Conservation (phyloP, 2,329 filamentous ascomycete genomes). For the Cladophialophora bantiana region DNA sequence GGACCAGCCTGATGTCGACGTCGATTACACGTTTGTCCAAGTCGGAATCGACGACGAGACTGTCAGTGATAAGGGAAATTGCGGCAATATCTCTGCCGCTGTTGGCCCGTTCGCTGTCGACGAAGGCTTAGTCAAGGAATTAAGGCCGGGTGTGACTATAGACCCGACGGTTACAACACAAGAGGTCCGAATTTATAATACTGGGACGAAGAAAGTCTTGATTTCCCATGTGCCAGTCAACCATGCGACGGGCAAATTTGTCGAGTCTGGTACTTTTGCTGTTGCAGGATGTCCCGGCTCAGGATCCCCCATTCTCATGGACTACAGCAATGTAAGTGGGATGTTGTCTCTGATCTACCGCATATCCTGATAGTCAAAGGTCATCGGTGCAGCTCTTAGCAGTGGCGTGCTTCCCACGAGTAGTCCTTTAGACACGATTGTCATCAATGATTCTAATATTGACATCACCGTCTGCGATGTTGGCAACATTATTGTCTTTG, state of each 20-base stretch:
- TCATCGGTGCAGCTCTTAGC: constrained; percentile 22
- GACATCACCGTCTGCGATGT: constrained; percentile 35
- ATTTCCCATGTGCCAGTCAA: constrained; percentile 36
- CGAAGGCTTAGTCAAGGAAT: constrained; percentile 30
- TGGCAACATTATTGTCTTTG: constrained; percentile 34
- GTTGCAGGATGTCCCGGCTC: constrained; percentile 33
- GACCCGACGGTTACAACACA: constrained; percentile 25
- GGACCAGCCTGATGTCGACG: constrained; percentile 59
- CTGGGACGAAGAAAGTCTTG: constrained; percentile 28
- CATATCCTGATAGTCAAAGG: neutral
- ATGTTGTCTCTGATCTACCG: neutral
- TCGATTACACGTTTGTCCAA: constrained; percentile 75
- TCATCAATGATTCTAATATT: constrained; percentile 24
- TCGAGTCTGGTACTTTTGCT: constrained; percentile 18
- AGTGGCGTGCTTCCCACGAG: constrained; percentile 30
- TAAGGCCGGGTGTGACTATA: constrained; percentile 21
- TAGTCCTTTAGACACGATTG: constrained; percentile 21
- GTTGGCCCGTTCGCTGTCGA: constrained; percentile 36
- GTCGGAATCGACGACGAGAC: constrained; percentile 65
- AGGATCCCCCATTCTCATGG: constrained; percentile 33
- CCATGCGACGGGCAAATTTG: constrained; percentile 11
- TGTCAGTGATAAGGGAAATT: constrained; percentile 25
- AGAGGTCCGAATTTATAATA: constrained; percentile 35
- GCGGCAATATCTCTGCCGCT: constrained; percentile 35
- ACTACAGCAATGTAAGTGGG: constrained; percentile 32